Conservation (phyloP, 2,329 filamentous ascomycete genomes). For the Xylariomycetidae sp. region DNA sequence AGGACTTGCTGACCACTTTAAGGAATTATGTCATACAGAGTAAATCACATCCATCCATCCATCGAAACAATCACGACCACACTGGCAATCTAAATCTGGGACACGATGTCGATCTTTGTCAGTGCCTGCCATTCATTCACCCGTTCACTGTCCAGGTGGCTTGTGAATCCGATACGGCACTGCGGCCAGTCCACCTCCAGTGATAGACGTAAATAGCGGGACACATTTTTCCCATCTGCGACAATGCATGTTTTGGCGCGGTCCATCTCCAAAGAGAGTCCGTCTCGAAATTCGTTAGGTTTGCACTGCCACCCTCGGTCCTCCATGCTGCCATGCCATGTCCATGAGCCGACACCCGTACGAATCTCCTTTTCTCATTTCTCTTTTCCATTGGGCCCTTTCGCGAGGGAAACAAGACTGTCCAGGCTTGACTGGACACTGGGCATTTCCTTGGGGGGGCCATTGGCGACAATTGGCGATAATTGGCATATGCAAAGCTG, state of each 20-base stretch:
- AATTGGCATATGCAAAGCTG: not conserved
- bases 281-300: not conserved
- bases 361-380: not conserved
- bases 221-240: conserved; percentile 6
- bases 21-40: no score
- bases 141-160: no score
- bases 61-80: not conserved
- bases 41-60: not conserved
- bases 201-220: conserved; percentile 9
- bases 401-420: not conserved
- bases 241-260: conserved; percentile 12
- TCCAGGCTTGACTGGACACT: no score
- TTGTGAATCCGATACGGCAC: no score
- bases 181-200: no score
- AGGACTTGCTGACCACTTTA: no score
- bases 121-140: not conserved
- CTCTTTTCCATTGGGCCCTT: not conserved
- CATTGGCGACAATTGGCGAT: no score
- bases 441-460: not conserved
- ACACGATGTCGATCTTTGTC: not conserved
- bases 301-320: not conserved
- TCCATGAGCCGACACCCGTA: no score
- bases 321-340: not conserved
- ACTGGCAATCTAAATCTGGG: not conserved
- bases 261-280: not conserved